These are phyloP conservation scores for Trichoderma polysporum DNA, from an alignment of 2,329 filamentous ascomycete genomes.

Conservation along the genomic window DNA sequence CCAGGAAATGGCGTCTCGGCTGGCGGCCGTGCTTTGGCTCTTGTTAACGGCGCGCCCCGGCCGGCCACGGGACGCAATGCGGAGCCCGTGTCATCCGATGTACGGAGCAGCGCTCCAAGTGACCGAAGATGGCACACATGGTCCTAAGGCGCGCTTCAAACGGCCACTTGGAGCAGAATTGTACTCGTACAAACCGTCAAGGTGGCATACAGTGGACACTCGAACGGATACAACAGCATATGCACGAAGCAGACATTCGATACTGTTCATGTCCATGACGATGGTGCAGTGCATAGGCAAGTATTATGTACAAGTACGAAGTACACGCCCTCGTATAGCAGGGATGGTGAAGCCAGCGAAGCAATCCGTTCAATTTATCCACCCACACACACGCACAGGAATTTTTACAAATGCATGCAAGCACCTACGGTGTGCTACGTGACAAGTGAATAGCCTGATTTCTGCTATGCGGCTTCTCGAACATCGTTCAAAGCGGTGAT, in stretches of 20 bases:
- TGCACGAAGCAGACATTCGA: not conserved
- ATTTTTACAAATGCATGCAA: not conserved
- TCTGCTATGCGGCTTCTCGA: slow-evolving; percentile 2
- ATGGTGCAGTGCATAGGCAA: not conserved
- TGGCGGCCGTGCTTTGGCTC: slow-evolving; percentile 11
- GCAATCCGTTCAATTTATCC: not conserved
- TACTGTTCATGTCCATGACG: not conserved
- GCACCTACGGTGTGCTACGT: not conserved
- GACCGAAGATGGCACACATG: not conserved
- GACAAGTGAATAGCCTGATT: not conserved
- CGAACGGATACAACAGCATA: not conserved
- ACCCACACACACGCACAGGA: not conserved
- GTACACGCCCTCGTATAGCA: not conserved
- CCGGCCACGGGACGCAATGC: slow-evolving; percentile 12
- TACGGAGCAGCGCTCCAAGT: slow-evolving; percentile 1
- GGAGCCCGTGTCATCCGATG: slow-evolving; percentile 12
- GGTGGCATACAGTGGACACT: not conserved
- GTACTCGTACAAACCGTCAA: not conserved
- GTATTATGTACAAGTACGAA: not conserved
- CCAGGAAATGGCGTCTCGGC: not conserved
- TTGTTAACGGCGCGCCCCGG: slow-evolving; percentile 11
- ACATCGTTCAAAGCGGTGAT: not conserved
- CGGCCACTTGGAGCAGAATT: not conserved
- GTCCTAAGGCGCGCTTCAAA: not conserved
- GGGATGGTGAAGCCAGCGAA: not conserved